Evolutionary conservation across 129 eudicot genomes (phyloP).

Genomic region (Tagetes patula): DNA sequence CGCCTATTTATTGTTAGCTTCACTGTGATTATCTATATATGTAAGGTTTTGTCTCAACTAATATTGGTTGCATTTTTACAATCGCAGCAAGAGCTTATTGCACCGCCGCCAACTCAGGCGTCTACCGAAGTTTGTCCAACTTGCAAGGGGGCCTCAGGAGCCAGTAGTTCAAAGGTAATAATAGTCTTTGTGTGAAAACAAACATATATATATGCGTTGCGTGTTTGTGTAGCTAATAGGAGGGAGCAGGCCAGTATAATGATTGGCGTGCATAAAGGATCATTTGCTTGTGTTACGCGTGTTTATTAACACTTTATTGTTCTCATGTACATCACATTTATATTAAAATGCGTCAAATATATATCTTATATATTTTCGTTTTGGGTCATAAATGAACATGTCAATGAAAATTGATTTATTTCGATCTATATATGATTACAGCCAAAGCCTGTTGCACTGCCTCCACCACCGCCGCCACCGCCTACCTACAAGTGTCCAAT

Average conservation of each 20-base stretch:
- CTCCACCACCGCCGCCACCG: slow-evolving; percentile 22
- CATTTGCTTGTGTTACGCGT: not conserved
- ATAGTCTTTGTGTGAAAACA: not conserved
- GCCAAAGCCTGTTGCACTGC: not conserved
- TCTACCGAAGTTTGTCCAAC: not conserved
- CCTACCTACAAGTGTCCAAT: slow-evolving; percentile 50
- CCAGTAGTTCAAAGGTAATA: not conserved
- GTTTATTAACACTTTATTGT: not conserved
- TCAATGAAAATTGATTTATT: slow-evolving; percentile 1
- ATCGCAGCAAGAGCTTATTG: not conserved
- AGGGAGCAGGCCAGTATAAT: not conserved
- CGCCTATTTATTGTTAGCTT: not conserved
- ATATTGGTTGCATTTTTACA: not conserved
- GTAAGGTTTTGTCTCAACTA: not conserved
- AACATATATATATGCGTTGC: not conserved
- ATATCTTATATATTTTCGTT: not conserved
- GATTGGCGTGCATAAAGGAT: not conserved
- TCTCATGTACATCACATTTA: not conserved
- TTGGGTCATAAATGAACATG: not conserved
- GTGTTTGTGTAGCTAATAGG: not conserved
- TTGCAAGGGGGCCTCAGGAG: not conserved
- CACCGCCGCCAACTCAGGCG: not conserved
- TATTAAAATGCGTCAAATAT: not conserved
- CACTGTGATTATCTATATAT: not conserved
- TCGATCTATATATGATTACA: slow-evolving; percentile 5